These are phyloP conservation scores for Dipteronia dyeriana DNA, from an alignment of 345 rosid species.

Conservation along the genomic window DNA sequence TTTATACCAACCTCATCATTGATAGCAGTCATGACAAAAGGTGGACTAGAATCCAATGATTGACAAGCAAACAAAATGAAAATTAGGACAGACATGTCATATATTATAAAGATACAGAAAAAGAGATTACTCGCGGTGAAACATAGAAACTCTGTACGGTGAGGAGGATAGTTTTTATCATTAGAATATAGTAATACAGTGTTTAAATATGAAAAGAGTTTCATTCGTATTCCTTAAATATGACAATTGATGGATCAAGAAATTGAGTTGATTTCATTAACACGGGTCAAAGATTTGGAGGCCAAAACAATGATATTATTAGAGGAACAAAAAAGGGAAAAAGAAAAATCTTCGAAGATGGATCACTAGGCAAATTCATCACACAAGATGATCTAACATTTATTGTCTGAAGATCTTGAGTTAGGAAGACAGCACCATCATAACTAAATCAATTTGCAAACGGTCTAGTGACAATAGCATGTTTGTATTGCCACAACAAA, in stretches of 20 bases:
- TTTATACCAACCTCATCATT: not conserved
- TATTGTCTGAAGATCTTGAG: not conserved
- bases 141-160: not conserved
- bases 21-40: not conserved
- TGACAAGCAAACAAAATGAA: not conserved
- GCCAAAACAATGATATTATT: not conserved
- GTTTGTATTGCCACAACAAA: not conserved
- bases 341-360: not conserved
- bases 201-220: not conserved
- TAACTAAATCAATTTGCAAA: slow-evolving; percentile 6
- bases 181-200: not conserved
- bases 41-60: not conserved
- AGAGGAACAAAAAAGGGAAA: not conserved
- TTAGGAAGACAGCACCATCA: not conserved
- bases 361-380: not conserved
- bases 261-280: not conserved
- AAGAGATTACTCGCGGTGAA: no score
- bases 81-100: not conserved
- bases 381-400: not conserved
- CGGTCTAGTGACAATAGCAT: not conserved
- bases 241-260: not conserved
- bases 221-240: not conserved
- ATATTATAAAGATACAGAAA: not conserved
- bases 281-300: not conserved
- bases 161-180: not conserved